phyloP scores from a whole-genome alignment of 352 stramenopile species.

The Globisporangium ultimum region DNA sequence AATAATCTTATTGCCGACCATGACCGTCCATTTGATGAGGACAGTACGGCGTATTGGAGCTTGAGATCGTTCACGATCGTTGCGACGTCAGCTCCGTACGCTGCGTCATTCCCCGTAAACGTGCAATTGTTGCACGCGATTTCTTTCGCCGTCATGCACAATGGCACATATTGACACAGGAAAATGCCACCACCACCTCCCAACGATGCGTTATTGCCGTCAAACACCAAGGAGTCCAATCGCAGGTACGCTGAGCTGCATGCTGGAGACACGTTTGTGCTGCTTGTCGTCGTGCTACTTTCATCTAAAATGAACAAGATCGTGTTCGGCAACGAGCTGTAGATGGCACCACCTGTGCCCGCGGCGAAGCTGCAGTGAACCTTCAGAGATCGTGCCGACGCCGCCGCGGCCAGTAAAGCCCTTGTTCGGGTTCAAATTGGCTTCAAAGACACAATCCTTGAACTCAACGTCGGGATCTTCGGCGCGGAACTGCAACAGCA shows the following conservation, averaged over 20 bases:
- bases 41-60: background rate
- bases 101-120: constrained; percentile 3
- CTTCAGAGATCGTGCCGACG: constrained; percentile 10
- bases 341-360: background rate
- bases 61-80: constrained; percentile 9
- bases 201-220: constrained; percentile 9
- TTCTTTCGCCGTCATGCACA: constrained; percentile 2
- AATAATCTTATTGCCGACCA: background rate
- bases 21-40: constrained; percentile 1
- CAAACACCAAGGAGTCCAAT: constrained; percentile 4
- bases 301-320: background rate
- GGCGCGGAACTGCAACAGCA: constrained; percentile 13
- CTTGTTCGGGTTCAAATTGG: constrained; percentile 12
- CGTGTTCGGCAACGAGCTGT: background rate
- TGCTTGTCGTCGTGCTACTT: background rate
- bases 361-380: constrained; percentile 3
- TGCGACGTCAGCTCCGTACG: background rate
- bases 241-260: background rate
- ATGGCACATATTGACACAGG: constrained; percentile 4
- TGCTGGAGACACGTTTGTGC: background rate
- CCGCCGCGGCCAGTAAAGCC: constrained; percentile 15
- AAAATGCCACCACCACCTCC: constrained; percentile 15
- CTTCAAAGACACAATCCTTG: constrained; percentile 16
- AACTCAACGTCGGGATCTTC: constrained; percentile 8
- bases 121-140: background rate